A percentile compares a stretch with the other conserved stretches of the same genome.
Evolutionary conservation across 371 early-diverging fungal genomes (phyloP).

Genomic region (Mortierella sp.): DNA sequence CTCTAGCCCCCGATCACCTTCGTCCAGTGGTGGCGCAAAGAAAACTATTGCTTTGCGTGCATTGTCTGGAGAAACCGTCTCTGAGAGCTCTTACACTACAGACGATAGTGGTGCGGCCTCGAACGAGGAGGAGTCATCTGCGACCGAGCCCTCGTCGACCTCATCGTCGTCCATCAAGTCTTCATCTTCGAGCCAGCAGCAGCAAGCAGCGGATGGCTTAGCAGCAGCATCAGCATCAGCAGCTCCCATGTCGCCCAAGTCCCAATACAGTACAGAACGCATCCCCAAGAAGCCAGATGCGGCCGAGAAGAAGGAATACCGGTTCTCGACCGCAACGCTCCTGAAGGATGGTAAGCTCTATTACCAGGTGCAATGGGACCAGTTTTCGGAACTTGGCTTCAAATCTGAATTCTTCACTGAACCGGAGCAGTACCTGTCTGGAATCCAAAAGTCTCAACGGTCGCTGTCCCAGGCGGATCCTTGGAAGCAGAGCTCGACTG

Average conservation of each 20-base stretch:
- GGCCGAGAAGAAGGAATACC: slow-evolving; percentile 25
- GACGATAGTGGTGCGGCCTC: slow-evolving; percentile 7
- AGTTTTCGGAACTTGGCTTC: slow-evolving; percentile 50
- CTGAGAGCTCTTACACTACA: slow-evolving; percentile 28
- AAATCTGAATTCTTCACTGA: slow-evolving; percentile 38
- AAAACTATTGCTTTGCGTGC: not conserved
- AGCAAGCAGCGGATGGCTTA: too few species aligned
- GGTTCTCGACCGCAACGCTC: slow-evolving; percentile 51
- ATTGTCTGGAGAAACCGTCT: not conserved
- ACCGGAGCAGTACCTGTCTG: slow-evolving; percentile 39
- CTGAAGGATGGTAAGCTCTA: slow-evolving; percentile 59
- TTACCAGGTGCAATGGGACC: slow-evolving; percentile 53
- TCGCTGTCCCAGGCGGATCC: slow-evolving; percentile 35
- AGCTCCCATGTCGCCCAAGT: not conserved
- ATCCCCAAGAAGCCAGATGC: slow-evolving; percentile 34
- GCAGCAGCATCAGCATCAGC: too few species aligned
- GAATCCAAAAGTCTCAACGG: slow-evolving; percentile 23
- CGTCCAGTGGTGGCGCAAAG: not conserved
- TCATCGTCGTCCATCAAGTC: not conserved
- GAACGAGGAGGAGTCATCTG: not conserved
- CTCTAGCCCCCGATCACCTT: slow-evolving; percentile 2
- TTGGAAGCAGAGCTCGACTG: slow-evolving; percentile 32
- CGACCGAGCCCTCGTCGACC: not conserved
- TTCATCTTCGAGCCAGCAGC: not conserved
- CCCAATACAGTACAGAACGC: not conserved